Base-by-base conservation (phyloP, 257 asterid genomes). In the Leptodermis oblonga region DNA sequence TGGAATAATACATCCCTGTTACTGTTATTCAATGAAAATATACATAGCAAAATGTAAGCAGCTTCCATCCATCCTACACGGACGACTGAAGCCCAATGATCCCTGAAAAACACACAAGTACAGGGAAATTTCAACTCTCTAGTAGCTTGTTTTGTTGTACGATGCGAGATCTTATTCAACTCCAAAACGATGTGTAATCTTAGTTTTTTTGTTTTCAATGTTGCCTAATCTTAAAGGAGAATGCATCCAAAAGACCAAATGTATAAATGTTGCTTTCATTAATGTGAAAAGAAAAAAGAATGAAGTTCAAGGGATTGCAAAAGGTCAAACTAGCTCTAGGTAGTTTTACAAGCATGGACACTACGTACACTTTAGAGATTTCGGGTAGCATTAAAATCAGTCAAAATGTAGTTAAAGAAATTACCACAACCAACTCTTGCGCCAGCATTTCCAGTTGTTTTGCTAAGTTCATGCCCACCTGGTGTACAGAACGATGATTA, bases 401-500 rank as follows among this genome's bases (percentile, higher is more conserved):
- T 23, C 42, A 11, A 36, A n/a, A 46, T 2, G 28, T 4, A n/a
- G 58, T 53, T 17, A 73, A 49, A 62, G 76, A 25, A 54, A 71
- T 77, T 87, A 89, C 97, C 97, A 74, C 96, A 92, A 14, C 90
- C 98, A 42, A 92, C 82, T 82, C 98, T 85, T 73, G 97, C 97
- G 62, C 98, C 97, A 0, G 97, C 97, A 54, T 90, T 92, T 58
- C 98, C 95, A 48, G 96, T 92, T 48, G 92, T 79, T 83, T 86
- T 87, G 85, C 97, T 92, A 71, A 87, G 96, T 81, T 92, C 97
- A 72, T 92, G 97, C n/a, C 92, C 97, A 75, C 97, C 96, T 89
- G 82, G 66, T 69, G 64, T 46, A 72, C 49, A 58, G 43, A 22
- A 39, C 34, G 43, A 55, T 54, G 58, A 51, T 67, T 73, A 60